phyloP scores from a whole-genome alignment of 371 early-diverging fungal species.

The Lichtheimia corymbifera region DNA sequence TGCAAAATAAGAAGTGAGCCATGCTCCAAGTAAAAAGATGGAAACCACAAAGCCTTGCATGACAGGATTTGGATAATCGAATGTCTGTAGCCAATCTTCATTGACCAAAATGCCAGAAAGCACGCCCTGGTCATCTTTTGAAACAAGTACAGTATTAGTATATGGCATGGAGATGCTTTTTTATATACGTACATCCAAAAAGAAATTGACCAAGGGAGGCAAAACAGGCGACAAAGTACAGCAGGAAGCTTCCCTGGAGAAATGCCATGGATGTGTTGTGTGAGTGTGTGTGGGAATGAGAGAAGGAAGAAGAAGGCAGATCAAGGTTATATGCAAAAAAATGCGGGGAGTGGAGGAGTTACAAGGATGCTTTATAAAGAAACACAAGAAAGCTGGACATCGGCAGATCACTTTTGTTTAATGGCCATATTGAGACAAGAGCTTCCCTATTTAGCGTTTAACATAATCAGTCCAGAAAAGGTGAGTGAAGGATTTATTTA shows the following conservation, averaged over 20 bases:
- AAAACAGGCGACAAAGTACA: constrained; percentile 38
- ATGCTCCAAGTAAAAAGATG: constrained; percentile 46
- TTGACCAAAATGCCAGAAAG: constrained; percentile 42
- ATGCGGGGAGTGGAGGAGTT: no score
- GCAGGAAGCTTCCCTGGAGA: constrained; percentile 19
- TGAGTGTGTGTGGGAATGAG: neutral
- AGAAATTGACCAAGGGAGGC: constrained; percentile 43
- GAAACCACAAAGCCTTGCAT: constrained; percentile 39
- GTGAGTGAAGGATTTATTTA: no score
- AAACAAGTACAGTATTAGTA: no score
- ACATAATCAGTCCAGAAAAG: no score
- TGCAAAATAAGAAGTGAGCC: constrained; percentile 33
- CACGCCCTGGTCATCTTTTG: constrained; percentile 39
- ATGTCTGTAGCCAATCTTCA: constrained; percentile 29
- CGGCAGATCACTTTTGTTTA: no score
- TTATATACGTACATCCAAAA: constrained; percentile 37
- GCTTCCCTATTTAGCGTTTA: neutral
- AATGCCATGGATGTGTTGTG: neutral
- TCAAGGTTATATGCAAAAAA: no score
- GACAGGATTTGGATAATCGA: constrained; percentile 28
- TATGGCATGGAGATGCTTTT: no score
- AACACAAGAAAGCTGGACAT: no score
- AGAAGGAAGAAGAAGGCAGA: neutral
- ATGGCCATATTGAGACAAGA: no score
- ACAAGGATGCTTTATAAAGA: neutral